phyloP scores from a whole-genome alignment of 208 protist species.

The Strigomonas culicis region DNA sequence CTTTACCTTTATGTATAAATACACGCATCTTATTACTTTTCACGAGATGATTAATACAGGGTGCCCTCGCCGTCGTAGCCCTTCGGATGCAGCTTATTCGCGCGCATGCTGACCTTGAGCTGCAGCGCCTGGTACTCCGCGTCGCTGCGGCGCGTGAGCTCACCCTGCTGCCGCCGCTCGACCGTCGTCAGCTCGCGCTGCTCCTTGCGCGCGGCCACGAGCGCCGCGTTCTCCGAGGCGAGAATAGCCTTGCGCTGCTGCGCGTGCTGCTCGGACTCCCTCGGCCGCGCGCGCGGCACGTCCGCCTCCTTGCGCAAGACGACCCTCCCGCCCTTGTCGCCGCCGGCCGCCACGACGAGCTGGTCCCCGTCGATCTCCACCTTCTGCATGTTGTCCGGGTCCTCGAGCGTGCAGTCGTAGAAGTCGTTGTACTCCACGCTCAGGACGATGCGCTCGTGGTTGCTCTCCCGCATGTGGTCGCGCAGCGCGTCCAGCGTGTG shows the following conservation, averaged over 20 bases:
- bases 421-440: slow-evolving; percentile 84
- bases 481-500: slow-evolving; percentile 70
- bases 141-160: slow-evolving; percentile 24
- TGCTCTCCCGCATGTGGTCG: slow-evolving; percentile 81
- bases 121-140: slow-evolving; percentile 43
- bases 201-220: slow-evolving; percentile 57
- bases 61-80: slow-evolving; percentile 85
- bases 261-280: slow-evolving; percentile 52
- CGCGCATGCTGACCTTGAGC: slow-evolving; percentile 67
- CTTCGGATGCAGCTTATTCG: slow-evolving; percentile 87
- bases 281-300: slow-evolving; percentile 55
- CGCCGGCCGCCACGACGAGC: slow-evolving; percentile 24
- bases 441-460: slow-evolving; percentile 78
- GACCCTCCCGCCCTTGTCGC: slow-evolving; percentile 26
- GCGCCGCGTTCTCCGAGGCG: slow-evolving; percentile 47
- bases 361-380: slow-evolving; percentile 51
- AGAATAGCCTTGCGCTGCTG: slow-evolving; percentile 58
- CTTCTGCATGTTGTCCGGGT: slow-evolving; percentile 32
- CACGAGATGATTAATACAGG: slow-evolving; percentile 35
- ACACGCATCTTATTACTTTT: too few relatives aligned
- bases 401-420: slow-evolving; percentile 62
- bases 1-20: neutral
- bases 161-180: slow-evolving; percentile 36
- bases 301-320: slow-evolving; percentile 57
- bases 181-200: slow-evolving; percentile 49